These are phyloP conservation scores for Fomitopsis betulina DNA, from an alignment of 1,284 basidiomycete genomes.

Conservation along the genomic window DNA sequence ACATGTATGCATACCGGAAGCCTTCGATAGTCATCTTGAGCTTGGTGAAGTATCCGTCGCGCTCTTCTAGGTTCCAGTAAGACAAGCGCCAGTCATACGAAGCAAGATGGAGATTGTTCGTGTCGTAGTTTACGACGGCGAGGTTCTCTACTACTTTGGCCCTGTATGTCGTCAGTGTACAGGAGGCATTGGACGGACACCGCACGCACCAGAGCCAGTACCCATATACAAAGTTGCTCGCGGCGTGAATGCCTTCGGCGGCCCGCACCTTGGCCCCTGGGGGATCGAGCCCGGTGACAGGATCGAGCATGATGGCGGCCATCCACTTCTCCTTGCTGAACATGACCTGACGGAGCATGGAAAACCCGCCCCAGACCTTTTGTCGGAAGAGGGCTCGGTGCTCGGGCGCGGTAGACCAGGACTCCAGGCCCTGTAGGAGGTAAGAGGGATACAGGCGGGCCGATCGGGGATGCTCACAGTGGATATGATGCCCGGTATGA, in stretches of 20 bases:
- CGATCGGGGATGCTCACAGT: conserved; percentile 43
- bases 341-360: conserved; percentile 84
- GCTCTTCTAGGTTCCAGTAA: conserved; percentile 87
- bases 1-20: conserved; percentile 51
- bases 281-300: conserved; percentile 89
- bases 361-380: conserved; percentile 83
- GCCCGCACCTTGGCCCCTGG: conserved; percentile 87
- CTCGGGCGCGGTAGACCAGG: conserved; percentile 81
- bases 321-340: conserved; percentile 90
- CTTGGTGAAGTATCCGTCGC: conserved; percentile 90
- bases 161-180: conserved; percentile 29
- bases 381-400: conserved; percentile 80
- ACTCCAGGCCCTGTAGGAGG: conserved; percentile 66
- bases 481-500: conserved; percentile 79
- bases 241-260: conserved; percentile 88
- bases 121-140: conserved; percentile 87
- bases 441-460: neutral
- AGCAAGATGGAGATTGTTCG: conserved; percentile 83
- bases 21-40: conserved; percentile 86
- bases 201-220: conserved; percentile 87
- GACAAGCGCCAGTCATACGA: conserved; percentile 91
- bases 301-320: conserved; percentile 85
- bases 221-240: conserved; percentile 88
- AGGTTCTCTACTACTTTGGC: conserved; percentile 93
- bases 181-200: neutral